phyloP scores from a whole-genome alignment of 768 basidiomycete genomes.

The Rhodotorula graminis region DNA sequence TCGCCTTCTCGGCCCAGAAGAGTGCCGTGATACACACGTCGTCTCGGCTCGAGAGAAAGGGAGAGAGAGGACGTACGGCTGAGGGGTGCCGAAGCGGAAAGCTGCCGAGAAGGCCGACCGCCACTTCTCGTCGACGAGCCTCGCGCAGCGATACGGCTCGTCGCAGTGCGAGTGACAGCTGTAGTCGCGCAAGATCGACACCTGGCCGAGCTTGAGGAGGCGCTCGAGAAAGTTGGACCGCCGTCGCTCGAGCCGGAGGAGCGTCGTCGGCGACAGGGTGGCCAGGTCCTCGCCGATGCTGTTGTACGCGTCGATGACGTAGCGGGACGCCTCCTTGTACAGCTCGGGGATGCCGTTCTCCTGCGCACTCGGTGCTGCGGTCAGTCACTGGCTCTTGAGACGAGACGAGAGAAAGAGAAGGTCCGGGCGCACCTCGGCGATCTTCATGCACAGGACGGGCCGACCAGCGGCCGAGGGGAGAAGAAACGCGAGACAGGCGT shows the following conservation, averaged over 20 bases:
- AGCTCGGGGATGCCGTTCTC: constrained; percentile 40
- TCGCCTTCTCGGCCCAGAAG: no score
- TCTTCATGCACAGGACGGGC: constrained; percentile 82
- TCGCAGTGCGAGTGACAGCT: constrained; percentile 78
- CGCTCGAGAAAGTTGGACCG: constrained; percentile 94
- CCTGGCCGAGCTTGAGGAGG: constrained; percentile 81
- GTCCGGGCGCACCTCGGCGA: constrained; percentile 57
- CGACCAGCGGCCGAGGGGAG: constrained; percentile 86
- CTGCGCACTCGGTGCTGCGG: neutral
- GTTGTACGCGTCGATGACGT: constrained; percentile 57
- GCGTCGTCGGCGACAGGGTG: constrained; percentile 66
- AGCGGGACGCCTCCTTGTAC: constrained; percentile 83
- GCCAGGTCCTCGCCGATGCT: constrained; percentile 45
- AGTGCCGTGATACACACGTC: no score
- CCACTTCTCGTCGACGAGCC: constrained; percentile 88
- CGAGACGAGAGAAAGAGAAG: neutral
- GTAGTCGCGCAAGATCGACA: constrained; percentile 85
- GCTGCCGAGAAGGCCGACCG: constrained; percentile 73
- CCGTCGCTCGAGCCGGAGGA: constrained; percentile 86
- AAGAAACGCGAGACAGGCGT: constrained; percentile 75
- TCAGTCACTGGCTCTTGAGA: neutral
- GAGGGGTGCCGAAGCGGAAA: constrained; percentile 27
- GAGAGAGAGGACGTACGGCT: constrained; percentile 5
- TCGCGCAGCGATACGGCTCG: constrained; percentile 71
- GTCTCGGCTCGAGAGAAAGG: neutral